Base-by-base conservation (phyloP, 2,329 filamentous ascomycete species). In the Leptographium wingfieldii region DNA sequence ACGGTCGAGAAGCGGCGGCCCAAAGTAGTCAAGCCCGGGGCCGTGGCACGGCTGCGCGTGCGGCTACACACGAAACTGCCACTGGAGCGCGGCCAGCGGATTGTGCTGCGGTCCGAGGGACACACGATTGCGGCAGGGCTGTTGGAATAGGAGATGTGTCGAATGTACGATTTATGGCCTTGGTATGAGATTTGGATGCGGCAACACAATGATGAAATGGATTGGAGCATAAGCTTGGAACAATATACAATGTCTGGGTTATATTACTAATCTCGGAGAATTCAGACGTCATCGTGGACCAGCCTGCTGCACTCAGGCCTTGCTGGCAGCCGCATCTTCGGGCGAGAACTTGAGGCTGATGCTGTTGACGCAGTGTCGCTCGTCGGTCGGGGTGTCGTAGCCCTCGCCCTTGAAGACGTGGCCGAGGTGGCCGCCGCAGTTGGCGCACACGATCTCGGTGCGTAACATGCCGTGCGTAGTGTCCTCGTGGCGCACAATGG, bases 311-410 rank as follows among this genome's bases (percentile, higher is more conserved):
- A 35, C 6, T 35, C 19, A 46, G 19, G 43, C 43, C 43, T 46
- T 46, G 19, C 43, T 19, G 43, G 16, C 48, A 16, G 57, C 16
- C 38, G 31, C 27, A 3, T 89, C 86, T 56, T 88, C 79, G 1
- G 79, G 77, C 1, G 77, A 80, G 70, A 99, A 97, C 67, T 85
- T 94, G 73, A 97, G 76, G 70, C 89, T 95, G 58, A 97, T 76
- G 69, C 90, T 94, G 71, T 97, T 99, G 61, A 99, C 94, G 70
- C 94, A 99, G 76, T 99, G 94, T 63, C 94, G 81, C 82, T 99
- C 94, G 71, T 99, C 87, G 25, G 92, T 97, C 5, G 94, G 91
- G 27, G 88, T 95, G 10, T 79, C 69, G 69, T 86, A 92, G 25
- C 88, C 87, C 73, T 95, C 90, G 14, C 90, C 90, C 77, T 94